Evolutionary conservation across 1,284 basidiomycete species (phyloP).

Genomic region (Earliella scabrosa): DNA sequence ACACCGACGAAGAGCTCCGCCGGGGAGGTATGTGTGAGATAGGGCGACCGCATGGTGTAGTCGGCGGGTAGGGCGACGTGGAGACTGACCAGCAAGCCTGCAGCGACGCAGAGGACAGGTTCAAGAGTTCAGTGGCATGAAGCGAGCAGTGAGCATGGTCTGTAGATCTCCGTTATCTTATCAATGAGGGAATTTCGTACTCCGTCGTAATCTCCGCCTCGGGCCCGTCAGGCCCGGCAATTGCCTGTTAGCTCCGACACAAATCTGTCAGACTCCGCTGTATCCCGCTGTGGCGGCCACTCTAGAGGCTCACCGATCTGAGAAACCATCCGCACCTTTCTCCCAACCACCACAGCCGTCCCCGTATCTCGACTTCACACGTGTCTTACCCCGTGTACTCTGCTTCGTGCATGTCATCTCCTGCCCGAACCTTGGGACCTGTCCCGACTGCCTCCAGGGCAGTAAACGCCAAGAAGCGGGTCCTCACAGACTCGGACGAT

Average conservation of each 20-base stretch:
- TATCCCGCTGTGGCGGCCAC: not conserved
- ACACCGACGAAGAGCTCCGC: constrained; percentile 11
- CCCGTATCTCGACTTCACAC: not conserved
- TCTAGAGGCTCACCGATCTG: not conserved
- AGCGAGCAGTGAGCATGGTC: not conserved
- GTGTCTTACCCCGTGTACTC: not conserved
- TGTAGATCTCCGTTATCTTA: not conserved
- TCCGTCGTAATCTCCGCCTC: not conserved
- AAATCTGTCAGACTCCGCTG: not conserved
- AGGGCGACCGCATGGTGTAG: constrained; percentile 15
- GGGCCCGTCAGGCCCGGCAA: no score
- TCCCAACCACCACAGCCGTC: not conserved
- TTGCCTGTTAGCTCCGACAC: no score
- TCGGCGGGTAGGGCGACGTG: not conserved
- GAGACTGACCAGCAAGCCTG: not conserved
- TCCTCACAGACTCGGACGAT: constrained; percentile 27
- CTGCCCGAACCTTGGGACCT: constrained; percentile 10
- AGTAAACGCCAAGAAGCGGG: constrained; percentile 14
- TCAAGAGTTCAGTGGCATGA: not conserved
- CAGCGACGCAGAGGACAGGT: not conserved
- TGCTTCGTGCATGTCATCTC: constrained; percentile 8
- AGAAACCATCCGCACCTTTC: no score
- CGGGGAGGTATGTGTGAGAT: constrained; percentile 12
- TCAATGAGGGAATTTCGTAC: not conserved
- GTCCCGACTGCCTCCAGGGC: not conserved